Conservation (phyloP, 495 filamentous ascomycete species). For the Physcia stellaris region DNA sequence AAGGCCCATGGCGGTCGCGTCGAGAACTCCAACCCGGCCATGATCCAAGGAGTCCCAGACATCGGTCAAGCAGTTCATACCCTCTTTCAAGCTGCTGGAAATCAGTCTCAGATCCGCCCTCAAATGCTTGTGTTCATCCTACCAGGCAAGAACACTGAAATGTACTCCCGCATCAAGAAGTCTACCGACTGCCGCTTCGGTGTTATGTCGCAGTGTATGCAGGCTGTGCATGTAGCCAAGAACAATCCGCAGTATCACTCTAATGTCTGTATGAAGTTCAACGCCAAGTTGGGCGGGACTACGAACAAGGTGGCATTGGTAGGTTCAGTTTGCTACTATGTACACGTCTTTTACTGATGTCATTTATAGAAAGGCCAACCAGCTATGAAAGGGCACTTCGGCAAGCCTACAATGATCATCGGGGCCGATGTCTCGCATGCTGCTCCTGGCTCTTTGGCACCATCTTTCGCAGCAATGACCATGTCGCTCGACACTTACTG, state of each 20-base stretch:
- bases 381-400: slow-evolving; percentile 22
- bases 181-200: slow-evolving; percentile 69
- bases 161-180: slow-evolving; percentile 73
- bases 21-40: slow-evolving; percentile 20
- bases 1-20: slow-evolving; percentile 58
- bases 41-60: slow-evolving; percentile 23
- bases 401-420: slow-evolving; percentile 53
- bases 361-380: slow-evolving; percentile 1
- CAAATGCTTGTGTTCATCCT: slow-evolving; percentile 52
- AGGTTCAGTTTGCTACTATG: not conserved
- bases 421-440: slow-evolving; percentile 85
- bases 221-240: slow-evolving; percentile 44
- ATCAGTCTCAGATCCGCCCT: slow-evolving; percentile 23
- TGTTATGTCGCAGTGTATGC: slow-evolving; percentile 59
- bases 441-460: slow-evolving; percentile 43
- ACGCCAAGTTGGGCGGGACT: slow-evolving; percentile 83
- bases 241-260: slow-evolving; percentile 63
- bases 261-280: slow-evolving; percentile 89
- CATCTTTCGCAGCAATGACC: slow-evolving; percentile 79
- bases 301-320: slow-evolving; percentile 31
- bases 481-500: slow-evolving; percentile 59
- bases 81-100: slow-evolving; percentile 36
- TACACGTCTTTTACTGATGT: slow-evolving; percentile 2
- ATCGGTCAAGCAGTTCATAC: slow-evolving; percentile 37
- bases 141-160: slow-evolving; percentile 43